These are phyloP conservation scores for Nitzschia sp. DNA, from an alignment of 108 stramenopile genomes.

Conservation along the genomic window DNA sequence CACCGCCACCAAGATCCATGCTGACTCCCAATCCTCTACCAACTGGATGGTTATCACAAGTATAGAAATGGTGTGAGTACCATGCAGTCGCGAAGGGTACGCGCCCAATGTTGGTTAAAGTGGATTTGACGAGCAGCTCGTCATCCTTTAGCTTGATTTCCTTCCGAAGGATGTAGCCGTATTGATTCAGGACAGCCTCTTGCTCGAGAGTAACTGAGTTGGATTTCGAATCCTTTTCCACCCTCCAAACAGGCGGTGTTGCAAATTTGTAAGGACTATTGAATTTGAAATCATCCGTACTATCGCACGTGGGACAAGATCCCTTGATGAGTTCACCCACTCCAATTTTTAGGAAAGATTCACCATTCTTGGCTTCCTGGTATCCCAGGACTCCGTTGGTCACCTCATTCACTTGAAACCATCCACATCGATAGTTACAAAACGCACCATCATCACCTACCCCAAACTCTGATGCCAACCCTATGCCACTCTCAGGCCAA, in stretches of 20 bases:
- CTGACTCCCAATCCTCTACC: slow-evolving; percentile 64
- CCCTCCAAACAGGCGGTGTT: slow-evolving; percentile 52
- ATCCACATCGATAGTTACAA: slow-evolving; percentile 62
- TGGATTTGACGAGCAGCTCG: slow-evolving; percentile 59
- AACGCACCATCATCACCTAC: slow-evolving; percentile 76
- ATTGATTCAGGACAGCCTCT: slow-evolving; percentile 48
- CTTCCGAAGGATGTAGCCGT: slow-evolving; percentile 68
- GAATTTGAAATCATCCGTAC: slow-evolving; percentile 73
- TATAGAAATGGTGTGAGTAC: slow-evolving; percentile 87
- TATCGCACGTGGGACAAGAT: slow-evolving; percentile 67
- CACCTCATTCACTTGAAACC: slow-evolving; percentile 56
- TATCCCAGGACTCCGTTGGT: slow-evolving; percentile 85
- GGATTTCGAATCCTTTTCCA: slow-evolving; percentile 30
- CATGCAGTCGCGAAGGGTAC: slow-evolving; percentile 76
- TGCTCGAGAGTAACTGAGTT: slow-evolving; percentile 50
- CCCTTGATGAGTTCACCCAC: slow-evolving; percentile 72
- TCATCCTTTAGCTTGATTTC: slow-evolving; percentile 50
- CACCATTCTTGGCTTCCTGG: slow-evolving; percentile 65
- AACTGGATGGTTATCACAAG: slow-evolving; percentile 66
- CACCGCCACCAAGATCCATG: slow-evolving; percentile 51
- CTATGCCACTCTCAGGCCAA: slow-evolving; percentile 83
- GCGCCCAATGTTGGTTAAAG: slow-evolving; percentile 69
- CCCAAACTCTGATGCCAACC: slow-evolving; percentile 82
- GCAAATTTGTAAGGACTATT: slow-evolving; percentile 76
- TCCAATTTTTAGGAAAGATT: slow-evolving; percentile 69